Conservation (phyloP, 2,329 filamentous ascomycete genomes). For the Lachnellula suecica region DNA sequence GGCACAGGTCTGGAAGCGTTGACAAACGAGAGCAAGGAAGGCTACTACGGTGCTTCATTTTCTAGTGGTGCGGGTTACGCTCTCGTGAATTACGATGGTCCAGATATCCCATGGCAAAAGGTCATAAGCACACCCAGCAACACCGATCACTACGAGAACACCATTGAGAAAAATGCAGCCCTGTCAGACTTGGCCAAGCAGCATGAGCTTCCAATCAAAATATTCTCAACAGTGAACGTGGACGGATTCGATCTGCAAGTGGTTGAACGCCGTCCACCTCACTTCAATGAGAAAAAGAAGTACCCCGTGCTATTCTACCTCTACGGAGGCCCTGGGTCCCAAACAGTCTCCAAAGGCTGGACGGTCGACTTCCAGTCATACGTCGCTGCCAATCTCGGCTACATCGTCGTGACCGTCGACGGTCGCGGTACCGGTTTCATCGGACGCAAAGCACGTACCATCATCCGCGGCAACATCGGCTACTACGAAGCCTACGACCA, state of each 20-base stretch:
- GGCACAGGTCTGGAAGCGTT: conserved; percentile 71
- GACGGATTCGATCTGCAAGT: conserved; percentile 72
- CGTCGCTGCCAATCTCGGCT: conserved; percentile 80
- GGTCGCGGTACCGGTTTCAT: conserved; percentile 90
- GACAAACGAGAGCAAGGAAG: conserved; percentile 70
- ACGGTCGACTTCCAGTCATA: conserved; percentile 87
- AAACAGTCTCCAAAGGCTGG: conserved; percentile 80
- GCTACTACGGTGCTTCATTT: conserved; percentile 82
- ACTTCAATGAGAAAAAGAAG: conserved; percentile 79
- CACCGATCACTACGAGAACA: conserved; percentile 60
- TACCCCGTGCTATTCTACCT: conserved; percentile 95
- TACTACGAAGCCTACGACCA: conserved; percentile 85
- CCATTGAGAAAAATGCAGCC: conserved; percentile 74
- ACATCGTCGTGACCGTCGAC: conserved; percentile 93
- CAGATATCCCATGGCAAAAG: conserved; percentile 86
- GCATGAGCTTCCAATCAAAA: conserved; percentile 78
- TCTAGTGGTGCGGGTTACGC: conserved; percentile 80
- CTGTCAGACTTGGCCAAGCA: conserved; percentile 69
- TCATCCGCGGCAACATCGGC: conserved; percentile 81
- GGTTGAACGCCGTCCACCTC: conserved; percentile 83
- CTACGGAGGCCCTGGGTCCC: conserved; percentile 93
- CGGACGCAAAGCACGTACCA: conserved; percentile 78
- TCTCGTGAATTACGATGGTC: conserved; percentile 81
- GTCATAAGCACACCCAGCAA: conserved; percentile 81
- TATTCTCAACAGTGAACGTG: conserved; percentile 83